Base-by-base conservation (phyloP, 2,329 filamentous ascomycete species). In the Leptographium galeiforme region DNA sequence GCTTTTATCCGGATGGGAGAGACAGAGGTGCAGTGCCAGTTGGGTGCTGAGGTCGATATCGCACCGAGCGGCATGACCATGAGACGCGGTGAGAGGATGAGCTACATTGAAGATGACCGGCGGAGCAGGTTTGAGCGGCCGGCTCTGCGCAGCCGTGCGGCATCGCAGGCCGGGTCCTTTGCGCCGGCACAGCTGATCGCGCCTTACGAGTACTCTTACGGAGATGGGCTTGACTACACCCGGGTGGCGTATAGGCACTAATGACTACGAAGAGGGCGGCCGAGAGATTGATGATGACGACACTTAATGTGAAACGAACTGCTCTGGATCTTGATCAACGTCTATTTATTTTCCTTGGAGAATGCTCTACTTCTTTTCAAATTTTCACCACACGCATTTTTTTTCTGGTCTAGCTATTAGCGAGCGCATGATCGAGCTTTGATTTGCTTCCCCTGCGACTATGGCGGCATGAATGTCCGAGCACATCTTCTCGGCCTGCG, bases 21-120 rank as follows among this genome's bases (percentile, higher is more conserved):
- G 33, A 70, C 78, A 11, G 76, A 80, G 62, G 80, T 84, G 60
- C 72, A 78, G 59, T 81, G 77, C 62, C 68, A 63, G 41, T 75
- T 80, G 50, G 79, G 78, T 40, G 78, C 78, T 25, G 78, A 81
- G 60, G 78, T 84, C 59, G 80, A 75, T 57, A 75, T 81, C 57
- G 70, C 70, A 48, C 63, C 64, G 19, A 61, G 59, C 61, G 47
- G 52, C 1, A 48, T 52, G 2, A n/a, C 40, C 66, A 57, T 60
- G 65, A 41, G 58, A 16, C 53, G 54, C 50, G 79, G 76, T 60
- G 79, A 83, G 57, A 69, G 68, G 52, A 71, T 70, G 13, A 75
- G 71, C 62, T 74, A 72, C 52, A 63, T 72, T 38, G 75, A 74
- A 5, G 77, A 81, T 32, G 76, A 79, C 50, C 68, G 69, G 53